These are phyloP conservation scores for Cadophora sp. DNA, from an alignment of 2,329 filamentous ascomycete species.

Conservation along the genomic window DNA sequence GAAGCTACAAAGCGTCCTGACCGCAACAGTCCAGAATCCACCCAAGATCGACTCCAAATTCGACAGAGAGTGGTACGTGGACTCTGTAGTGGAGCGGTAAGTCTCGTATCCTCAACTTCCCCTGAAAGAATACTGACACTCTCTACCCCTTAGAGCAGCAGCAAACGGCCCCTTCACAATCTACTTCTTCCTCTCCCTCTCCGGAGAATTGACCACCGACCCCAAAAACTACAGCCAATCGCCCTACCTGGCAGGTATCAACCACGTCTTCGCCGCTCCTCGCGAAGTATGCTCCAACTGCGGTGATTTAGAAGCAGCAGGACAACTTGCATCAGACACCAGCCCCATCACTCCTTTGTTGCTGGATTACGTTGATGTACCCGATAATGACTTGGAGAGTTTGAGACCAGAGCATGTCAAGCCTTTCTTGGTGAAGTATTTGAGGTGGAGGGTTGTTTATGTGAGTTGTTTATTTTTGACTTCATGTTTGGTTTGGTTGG, in stretches of 20 bases:
- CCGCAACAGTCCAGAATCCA: slow-evolving; percentile 1
- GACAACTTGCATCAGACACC: slow-evolving; percentile 18
- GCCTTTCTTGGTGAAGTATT: slow-evolving; percentile 22
- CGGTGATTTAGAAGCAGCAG: slow-evolving; percentile 13
- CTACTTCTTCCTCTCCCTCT: slow-evolving; percentile 19
- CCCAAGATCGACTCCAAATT: slow-evolving; percentile 20
- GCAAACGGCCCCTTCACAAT: slow-evolving; percentile 22
- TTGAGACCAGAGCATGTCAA: slow-evolving; percentile 22
- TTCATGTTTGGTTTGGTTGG: slow-evolving; percentile 5
- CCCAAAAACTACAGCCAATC: slow-evolving; percentile 13
- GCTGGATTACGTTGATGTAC: slow-evolving; percentile 21
- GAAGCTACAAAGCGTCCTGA: slow-evolving; percentile 10
- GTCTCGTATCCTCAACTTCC: slow-evolving; percentile 6
- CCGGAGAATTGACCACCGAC: slow-evolving; percentile 5
- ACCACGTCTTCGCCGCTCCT: slow-evolving; percentile 19
- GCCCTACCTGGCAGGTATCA: slow-evolving; percentile 20
- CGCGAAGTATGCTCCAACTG: slow-evolving; percentile 20
- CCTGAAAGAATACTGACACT: slow-evolving; percentile 8
- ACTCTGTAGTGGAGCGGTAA: slow-evolving; percentile 21
- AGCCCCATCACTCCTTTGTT: slow-evolving; percentile 19
- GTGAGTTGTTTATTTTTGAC: slow-evolving; percentile 15
- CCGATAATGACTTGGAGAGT: slow-evolving; percentile 16
- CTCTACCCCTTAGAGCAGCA: slow-evolving; percentile 8
- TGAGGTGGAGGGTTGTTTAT: slow-evolving; percentile 19
- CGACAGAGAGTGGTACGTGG: slow-evolving; percentile 21